These are phyloP conservation scores for Gracilariopsis chorda DNA, from an alignment of 23 red algal genomes.

Conservation along the genomic window DNA sequence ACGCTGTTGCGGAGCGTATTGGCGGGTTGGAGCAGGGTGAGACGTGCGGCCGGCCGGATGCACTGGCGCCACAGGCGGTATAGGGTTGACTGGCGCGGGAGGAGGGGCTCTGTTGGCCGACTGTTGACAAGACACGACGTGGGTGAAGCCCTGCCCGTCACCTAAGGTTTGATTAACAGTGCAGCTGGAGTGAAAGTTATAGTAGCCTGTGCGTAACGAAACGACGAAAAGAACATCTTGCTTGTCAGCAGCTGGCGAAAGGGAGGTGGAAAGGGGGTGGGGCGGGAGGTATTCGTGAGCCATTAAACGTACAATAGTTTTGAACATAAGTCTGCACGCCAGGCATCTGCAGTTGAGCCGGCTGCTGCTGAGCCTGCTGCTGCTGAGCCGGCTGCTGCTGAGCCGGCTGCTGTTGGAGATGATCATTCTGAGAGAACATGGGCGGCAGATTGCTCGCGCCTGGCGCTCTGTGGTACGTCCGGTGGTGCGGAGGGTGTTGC, in stretches of 20 bases:
- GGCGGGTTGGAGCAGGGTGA: not conserved
- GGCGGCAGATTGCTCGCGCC: too few species aligned
- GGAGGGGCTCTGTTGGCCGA: not conserved
- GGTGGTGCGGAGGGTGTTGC: too few species aligned
- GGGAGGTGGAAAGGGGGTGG: too few species aligned
- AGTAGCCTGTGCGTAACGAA: not conserved
- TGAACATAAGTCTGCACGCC: constrained; percentile 3
- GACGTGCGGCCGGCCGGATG: not conserved
- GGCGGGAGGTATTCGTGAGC: not conserved
- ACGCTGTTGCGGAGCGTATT: constrained; percentile 1
- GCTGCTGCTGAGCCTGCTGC: not conserved
- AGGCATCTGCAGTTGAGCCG: not conserved
- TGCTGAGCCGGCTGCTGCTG: not conserved
- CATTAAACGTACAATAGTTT: not conserved
- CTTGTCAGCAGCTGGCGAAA: not conserved
- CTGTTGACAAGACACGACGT: not conserved
- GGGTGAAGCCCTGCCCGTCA: not conserved
- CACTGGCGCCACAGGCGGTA: not conserved
- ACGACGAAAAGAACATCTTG: not conserved
- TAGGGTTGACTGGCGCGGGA: not conserved
- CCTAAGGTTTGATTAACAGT: constrained; percentile 11
- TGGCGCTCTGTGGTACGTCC: too few species aligned
- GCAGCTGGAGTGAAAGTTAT: constrained; percentile 1
- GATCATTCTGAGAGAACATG: too few species aligned
- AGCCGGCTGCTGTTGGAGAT: not conserved